Conservation (phyloP, 768 basidiomycete genomes). For the Coprinellus aureogranulatus region DNA sequence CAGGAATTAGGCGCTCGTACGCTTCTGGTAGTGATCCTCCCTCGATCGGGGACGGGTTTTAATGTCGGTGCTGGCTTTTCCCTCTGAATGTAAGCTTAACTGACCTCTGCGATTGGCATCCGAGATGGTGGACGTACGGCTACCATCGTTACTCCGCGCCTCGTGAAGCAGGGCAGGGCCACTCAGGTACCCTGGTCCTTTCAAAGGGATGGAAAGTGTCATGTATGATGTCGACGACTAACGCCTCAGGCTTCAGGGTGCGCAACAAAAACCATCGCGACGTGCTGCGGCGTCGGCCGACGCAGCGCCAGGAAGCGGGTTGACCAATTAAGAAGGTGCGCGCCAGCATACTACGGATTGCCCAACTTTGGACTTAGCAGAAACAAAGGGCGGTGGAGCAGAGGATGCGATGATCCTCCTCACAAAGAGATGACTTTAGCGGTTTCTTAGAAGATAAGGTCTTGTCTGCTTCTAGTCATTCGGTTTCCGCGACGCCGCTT, state of each 20-base stretch:
- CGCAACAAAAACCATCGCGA: neutral
- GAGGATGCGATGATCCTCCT: neutral
- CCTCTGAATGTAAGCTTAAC: too few species aligned
- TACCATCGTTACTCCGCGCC: neutral
- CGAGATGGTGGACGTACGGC: too few species aligned
- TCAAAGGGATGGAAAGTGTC: neutral
- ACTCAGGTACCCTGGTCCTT: neutral
- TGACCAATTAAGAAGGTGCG: neutral
- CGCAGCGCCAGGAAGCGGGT: neutral
- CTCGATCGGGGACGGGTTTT: neutral
- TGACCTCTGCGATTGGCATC: too few species aligned
- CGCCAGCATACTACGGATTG: neutral
- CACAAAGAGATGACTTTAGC: neutral
- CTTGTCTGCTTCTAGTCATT: too few species aligned
- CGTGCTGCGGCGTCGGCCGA: neutral
- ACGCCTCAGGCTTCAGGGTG: neutral
- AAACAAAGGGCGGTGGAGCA: neutral
- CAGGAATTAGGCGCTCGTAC: neutral
- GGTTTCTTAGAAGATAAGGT: too few species aligned
- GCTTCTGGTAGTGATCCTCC: neutral
- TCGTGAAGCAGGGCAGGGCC: neutral
- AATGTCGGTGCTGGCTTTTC: neutral
- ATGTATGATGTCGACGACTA: slow-evolving; percentile 1
- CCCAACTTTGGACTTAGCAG: neutral
- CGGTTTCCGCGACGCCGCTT: too few species aligned